phyloP scores from a whole-genome alignment of 345 rosid species.

The Mercurialis annua region DNA sequence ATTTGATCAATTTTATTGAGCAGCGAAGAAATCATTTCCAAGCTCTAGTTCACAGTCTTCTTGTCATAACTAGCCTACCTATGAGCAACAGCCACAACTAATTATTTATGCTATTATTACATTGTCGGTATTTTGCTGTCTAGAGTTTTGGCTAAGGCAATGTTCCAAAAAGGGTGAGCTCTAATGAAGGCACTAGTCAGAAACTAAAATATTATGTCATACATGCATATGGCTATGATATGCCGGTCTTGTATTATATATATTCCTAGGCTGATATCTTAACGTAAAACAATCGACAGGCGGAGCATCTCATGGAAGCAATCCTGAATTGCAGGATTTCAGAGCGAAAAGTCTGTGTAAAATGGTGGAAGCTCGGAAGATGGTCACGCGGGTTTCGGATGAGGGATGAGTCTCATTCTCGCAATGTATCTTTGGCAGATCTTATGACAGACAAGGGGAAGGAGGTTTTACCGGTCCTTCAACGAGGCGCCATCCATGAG shows the following conservation, averaged over 20 bases:
- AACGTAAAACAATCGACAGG: constrained; percentile 29
- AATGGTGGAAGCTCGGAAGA: constrained; percentile 73
- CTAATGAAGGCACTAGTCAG: not conserved
- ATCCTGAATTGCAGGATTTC: constrained; percentile 42
- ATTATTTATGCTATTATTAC: not conserved
- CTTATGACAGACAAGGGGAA: constrained; percentile 40
- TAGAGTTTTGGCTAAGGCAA: not conserved
- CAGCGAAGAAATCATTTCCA: not conserved
- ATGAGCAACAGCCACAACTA: not conserved
- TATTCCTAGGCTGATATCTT: constrained; percentile 1
- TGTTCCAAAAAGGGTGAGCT: not conserved
- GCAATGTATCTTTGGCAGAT: constrained; percentile 45
- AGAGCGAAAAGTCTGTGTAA: constrained; percentile 50
- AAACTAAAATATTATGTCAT: not conserved
- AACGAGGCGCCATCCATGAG: constrained; percentile 64
- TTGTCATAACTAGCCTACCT: not conserved
- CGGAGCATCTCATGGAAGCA: constrained; percentile 35
- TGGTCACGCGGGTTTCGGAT: constrained; percentile 61
- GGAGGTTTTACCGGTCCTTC: constrained; percentile 50
- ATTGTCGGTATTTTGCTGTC: not conserved
- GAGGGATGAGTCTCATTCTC: constrained; percentile 59
- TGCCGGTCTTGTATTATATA: too few species aligned
- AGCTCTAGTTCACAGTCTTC: not conserved
- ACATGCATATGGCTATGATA: not conserved
- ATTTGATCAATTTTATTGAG: not conserved